Percentiles rank a stretch among this genome's conserved stretches.
Conservation (phyloP, 2,329 filamentous ascomycete genomes). For the Colletotrichum lini region DNA sequence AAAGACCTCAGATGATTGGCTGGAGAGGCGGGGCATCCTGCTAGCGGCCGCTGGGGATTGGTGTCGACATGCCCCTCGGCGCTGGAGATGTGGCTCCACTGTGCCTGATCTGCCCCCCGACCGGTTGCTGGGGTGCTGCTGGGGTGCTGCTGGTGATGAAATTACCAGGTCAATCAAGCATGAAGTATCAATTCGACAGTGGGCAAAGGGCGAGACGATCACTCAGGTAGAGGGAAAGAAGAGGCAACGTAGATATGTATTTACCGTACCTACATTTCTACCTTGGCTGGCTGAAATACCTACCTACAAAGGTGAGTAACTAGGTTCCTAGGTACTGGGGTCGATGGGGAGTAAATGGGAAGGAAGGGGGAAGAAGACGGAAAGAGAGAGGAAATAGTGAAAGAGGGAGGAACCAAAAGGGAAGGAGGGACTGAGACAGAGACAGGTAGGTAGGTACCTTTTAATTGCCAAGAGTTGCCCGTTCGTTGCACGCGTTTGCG, state of each 20-base stretch:
- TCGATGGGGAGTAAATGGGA: not conserved
- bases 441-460: not conserved
- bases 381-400: not conserved
- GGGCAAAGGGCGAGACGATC: not conserved
- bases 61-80: slow-evolving; percentile 7
- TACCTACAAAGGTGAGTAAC: no score
- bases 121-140: slow-evolving; percentile 33
- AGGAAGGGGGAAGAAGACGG: not conserved
- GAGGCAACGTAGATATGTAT: not conserved
- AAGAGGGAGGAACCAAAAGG: not conserved
- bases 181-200: slow-evolving; percentile 8
- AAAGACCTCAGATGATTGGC: slow-evolving; percentile 12
- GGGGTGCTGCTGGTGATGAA: slow-evolving; percentile 36
- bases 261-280: no score
- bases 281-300: no score
- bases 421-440: not conserved
- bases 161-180: slow-evolving; percentile 36
- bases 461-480: slow-evolving; percentile 24
- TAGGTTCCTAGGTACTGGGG: no score
- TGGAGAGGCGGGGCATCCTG: not conserved
- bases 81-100: slow-evolving; percentile 12
- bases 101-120: slow-evolving; percentile 37
- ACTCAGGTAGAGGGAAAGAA: not conserved
- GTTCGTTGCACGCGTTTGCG: slow-evolving; percentile 5
- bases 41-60: slow-evolving; percentile 27